Evolutionary conservation across 352 stramenopile species (phyloP).

Genomic region (Globisporangium nodosum): DNA sequence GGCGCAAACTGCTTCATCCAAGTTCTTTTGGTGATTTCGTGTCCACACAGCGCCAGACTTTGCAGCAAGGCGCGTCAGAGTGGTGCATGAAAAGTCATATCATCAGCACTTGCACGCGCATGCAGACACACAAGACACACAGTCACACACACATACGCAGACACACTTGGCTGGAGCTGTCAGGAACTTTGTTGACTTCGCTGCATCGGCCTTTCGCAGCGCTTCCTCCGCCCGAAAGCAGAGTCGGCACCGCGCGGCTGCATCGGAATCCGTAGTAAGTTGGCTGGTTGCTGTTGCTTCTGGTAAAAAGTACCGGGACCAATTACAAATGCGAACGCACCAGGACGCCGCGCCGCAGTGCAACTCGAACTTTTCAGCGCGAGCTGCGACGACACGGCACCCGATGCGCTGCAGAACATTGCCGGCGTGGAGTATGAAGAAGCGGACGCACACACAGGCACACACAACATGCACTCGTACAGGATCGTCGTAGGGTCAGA

Average conservation of each 20-base stretch:
- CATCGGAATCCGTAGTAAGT: conserved; percentile 84
- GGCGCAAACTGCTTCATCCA: conserved; percentile 48
- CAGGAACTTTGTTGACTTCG: conserved; percentile 83
- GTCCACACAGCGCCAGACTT: conserved; percentile 46
- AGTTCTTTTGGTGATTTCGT: conserved; percentile 40
- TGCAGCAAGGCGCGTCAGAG: conserved; percentile 46
- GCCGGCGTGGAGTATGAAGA: conserved; percentile 87
- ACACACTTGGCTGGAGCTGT: conserved; percentile 24
- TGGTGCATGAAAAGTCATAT: conserved; percentile 87
- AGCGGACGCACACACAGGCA: conserved; percentile 31
- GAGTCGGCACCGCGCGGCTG: conserved; percentile 15
- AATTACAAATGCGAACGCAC: conserved; percentile 70
- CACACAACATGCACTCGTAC: conserved; percentile 1
- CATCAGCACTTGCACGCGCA: conserved; percentile 49
- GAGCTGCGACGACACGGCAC: conserved; percentile 16
- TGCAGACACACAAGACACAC: conserved; percentile 7
- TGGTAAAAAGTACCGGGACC: conserved; percentile 82
- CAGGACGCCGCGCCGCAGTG: conserved; percentile 15
- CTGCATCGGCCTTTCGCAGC: conserved; percentile 26
- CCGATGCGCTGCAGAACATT: conserved; percentile 62
- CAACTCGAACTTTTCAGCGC: conserved; percentile 81
- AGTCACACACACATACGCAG: conserved; percentile 23
- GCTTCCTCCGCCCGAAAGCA: conserved; percentile 6
- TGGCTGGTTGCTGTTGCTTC: conserved; percentile 80
- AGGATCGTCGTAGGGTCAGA: conserved; percentile 46